Conservation (phyloP, 2,329 filamentous ascomycete species). For the Pseudocercospora cruenta region DNA sequence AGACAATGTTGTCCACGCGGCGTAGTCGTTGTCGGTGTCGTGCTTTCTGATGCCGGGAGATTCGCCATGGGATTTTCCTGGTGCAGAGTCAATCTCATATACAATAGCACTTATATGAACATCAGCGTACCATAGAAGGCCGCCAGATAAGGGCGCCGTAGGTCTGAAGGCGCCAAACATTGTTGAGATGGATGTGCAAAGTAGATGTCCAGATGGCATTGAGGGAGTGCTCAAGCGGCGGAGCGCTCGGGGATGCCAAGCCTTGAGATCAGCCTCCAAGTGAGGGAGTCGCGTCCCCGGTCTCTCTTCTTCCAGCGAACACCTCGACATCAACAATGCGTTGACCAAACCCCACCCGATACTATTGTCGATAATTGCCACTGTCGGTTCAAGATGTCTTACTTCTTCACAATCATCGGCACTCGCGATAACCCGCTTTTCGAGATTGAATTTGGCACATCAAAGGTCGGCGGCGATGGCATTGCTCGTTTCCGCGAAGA, state of each 20-base stretch:
- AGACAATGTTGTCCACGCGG: constrained; percentile 84
- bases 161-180: constrained; percentile 88
- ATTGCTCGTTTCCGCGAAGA: constrained; percentile 85
- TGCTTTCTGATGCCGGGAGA: constrained; percentile 88
- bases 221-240: constrained; percentile 5
- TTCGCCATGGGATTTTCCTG: constrained; percentile 97
- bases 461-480: constrained; percentile 93
- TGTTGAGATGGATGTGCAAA: constrained; percentile 32
- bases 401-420: constrained; percentile 97
- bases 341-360: background rate
- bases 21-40: constrained; percentile 82
- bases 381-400: constrained; percentile 70
- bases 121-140: constrained; percentile 73
- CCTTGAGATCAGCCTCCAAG: background rate
- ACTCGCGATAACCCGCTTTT: constrained; percentile 95
- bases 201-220: constrained; percentile 9
- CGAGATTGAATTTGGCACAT: constrained; percentile 95
- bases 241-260: constrained; percentile 29
- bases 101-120: background rate
- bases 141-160: constrained; percentile 74
- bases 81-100: too few relatives aligned
- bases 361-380: background rate
- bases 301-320: background rate
- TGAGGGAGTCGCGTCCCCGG: background rate
- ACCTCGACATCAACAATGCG: background rate